Evolutionary conservation across 441 rosid genomes (phyloP).

Genomic region (Populus hybrid): DNA sequence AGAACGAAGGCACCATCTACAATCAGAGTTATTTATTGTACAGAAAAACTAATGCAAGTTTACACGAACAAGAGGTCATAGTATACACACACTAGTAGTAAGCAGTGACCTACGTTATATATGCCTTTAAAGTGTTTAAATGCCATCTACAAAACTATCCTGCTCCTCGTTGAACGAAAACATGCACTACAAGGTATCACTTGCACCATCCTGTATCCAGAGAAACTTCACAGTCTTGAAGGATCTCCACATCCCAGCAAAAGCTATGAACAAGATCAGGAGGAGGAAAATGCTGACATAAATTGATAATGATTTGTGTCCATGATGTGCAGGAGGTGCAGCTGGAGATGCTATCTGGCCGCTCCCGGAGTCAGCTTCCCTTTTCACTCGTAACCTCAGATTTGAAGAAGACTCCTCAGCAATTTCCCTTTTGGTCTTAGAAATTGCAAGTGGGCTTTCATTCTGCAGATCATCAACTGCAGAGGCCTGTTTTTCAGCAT

Average conservation of each 20-base stretch:
- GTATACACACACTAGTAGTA: not conserved
- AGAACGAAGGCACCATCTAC: no score
- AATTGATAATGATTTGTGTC: constrained; percentile 11
- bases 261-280: constrained; percentile 14
- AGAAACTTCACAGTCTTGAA: not conserved
- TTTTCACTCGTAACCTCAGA: constrained; percentile 31
- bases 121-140: not conserved
- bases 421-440: constrained; percentile 12
- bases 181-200: not conserved
- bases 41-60: not conserved
- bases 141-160: constrained; percentile 3
- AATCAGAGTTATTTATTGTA: not conserved
- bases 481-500: constrained; percentile 15
- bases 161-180: not conserved
- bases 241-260: constrained; percentile 24
- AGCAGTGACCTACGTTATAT: not conserved
- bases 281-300: constrained; percentile 16
- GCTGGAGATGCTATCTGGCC: constrained; percentile 11
- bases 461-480: constrained; percentile 15
- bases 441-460: constrained; percentile 11
- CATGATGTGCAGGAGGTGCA: not conserved
- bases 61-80: not conserved
- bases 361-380: constrained; percentile 8
- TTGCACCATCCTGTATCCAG: not conserved
- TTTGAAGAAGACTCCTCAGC: constrained; percentile 18